Base-by-base conservation (phyloP, 1,284 basidiomycete genomes). In the Mrakiaceae sp. region DNA sequence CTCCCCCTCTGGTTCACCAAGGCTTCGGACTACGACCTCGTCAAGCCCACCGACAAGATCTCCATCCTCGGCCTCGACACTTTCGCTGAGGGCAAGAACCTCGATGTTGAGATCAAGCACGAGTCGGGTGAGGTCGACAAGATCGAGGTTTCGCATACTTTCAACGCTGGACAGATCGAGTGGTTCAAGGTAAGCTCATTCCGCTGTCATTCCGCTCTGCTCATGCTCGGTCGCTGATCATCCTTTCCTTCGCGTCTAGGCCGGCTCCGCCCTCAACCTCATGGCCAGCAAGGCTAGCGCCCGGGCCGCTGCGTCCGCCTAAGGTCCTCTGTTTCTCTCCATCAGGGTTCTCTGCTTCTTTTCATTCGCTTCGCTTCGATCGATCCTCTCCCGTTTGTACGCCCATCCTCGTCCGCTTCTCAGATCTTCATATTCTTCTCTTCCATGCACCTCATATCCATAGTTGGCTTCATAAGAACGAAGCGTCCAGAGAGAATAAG, bases 11-110 rank as follows among this genome's bases (percentile, higher is more conserved):
- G 89, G 69, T 95, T 96, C 76, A 86, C 78, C 67, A 82, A 96
- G 80, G 81, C 87, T 10, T 88, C 82, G 68, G 93, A 96, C 78
- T 97, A 97, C 78, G 89, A 95, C 75, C 90, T 88, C 80, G 77
- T 95, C 70, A 81, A 81, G 72, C 87, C 91, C 40, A 80, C 81
- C 69, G 92, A 96, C 80, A 85, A 83, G 74, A 85, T 96, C 67
- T 85, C 86, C 72, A 90, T 96, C 74, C 76, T 86, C 67, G 92
- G 90, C 66, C 80, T 96, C 65, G 84, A 90, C 74, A 80, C 79
- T 69, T 91, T 96, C 75, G 82, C 86, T 1, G 90, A 90, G 52
- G 92, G 90, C 70, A 88, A 91, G 82, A 86, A 92, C 79, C 78
- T 97, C 76, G 88, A 84, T 46, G 79, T 93, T 67, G 81, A 82